A percentile compares a stretch with the other conserved stretches of the same genome.
Conservation (phyloP, 371 early-diverging fungal genomes). For the Basidiobolus heterosporus region DNA sequence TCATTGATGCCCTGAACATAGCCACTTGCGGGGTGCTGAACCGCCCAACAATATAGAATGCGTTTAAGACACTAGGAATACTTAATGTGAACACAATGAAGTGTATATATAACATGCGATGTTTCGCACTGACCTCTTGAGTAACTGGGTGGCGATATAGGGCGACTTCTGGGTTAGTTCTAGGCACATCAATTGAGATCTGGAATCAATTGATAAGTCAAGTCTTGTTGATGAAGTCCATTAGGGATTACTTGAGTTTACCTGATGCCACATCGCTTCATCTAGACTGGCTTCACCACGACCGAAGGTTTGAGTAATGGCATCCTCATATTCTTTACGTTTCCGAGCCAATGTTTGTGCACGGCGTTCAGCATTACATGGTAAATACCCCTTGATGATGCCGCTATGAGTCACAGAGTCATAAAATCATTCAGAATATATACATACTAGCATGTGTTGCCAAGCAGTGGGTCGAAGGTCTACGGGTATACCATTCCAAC, state of each 20-base stretch:
- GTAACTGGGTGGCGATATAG: conserved; percentile 68
- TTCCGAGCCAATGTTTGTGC: conserved; percentile 66
- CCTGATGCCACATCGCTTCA: conserved; percentile 78
- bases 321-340: conserved; percentile 78
- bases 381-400: conserved; percentile 53
- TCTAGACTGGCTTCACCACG: conserved; percentile 64
- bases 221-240: neutral
- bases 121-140: conserved; percentile 38
- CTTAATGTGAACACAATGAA: neutral
- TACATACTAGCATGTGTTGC: conserved; percentile 66
- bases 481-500: conserved; percentile 84
- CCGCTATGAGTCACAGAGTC: neutral
- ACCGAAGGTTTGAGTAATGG: conserved; percentile 60
- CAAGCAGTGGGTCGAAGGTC: conserved; percentile 73
- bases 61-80: conserved; percentile 58
- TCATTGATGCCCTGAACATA: conserved; percentile 99
- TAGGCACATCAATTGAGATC: conserved; percentile 86
- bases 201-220: conserved; percentile 8
- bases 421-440: neutral
- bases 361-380: conserved; percentile 66
- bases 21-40: conserved; percentile 92
- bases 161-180: conserved; percentile 70
- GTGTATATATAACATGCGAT: neutral
- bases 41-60: conserved; percentile 91
- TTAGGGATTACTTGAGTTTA: conserved; percentile 6